Conservation (phyloP, 2,329 filamentous ascomycete genomes). For the Pseudogymnoascus sp. region DNA sequence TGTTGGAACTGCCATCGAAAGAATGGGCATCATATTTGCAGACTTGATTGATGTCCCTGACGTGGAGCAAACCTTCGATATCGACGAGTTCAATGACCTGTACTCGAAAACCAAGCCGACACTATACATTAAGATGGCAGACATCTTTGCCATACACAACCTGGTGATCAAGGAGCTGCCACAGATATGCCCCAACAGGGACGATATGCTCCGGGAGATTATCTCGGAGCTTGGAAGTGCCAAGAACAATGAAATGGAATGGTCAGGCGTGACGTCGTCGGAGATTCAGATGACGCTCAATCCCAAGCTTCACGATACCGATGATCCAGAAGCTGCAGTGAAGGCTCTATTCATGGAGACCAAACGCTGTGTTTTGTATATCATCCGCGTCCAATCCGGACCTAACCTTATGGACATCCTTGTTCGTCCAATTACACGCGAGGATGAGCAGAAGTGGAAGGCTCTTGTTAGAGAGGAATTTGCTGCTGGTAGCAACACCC, state of each 20-base stretch:
- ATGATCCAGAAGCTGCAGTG: conserved; percentile 86
- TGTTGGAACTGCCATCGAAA: conserved; percentile 73
- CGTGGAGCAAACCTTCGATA: conserved; percentile 88
- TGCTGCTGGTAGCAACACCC: conserved; percentile 55
- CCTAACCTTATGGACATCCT: conserved; percentile 91
- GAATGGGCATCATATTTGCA: conserved; percentile 66
- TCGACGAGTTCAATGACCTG: conserved; percentile 97
- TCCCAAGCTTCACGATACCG: conserved; percentile 79
- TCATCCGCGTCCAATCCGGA: conserved; percentile 92
- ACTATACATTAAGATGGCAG: conserved; percentile 97
- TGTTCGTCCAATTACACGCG: conserved; percentile 75
- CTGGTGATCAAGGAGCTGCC: conserved; percentile 73
- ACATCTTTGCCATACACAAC: conserved; percentile 93
- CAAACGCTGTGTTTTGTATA: conserved; percentile 93
- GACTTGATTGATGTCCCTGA: conserved; percentile 76
- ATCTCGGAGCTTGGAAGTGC: conserved; percentile 90
- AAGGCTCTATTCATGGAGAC: conserved; percentile 97
- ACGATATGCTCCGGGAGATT: conserved; percentile 85
- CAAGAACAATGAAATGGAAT: conserved; percentile 91
- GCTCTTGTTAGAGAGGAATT: conserved; percentile 76
- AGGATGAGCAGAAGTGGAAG: conserved; percentile 87
- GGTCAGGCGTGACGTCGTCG: conserved; percentile 69
- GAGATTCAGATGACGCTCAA: conserved; percentile 89
- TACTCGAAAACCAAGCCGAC: conserved; percentile 96
- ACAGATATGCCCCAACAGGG: conserved; percentile 67